Conservation (phyloP, 2,329 filamentous ascomycete genomes). For the Penicillium sp. region DNA sequence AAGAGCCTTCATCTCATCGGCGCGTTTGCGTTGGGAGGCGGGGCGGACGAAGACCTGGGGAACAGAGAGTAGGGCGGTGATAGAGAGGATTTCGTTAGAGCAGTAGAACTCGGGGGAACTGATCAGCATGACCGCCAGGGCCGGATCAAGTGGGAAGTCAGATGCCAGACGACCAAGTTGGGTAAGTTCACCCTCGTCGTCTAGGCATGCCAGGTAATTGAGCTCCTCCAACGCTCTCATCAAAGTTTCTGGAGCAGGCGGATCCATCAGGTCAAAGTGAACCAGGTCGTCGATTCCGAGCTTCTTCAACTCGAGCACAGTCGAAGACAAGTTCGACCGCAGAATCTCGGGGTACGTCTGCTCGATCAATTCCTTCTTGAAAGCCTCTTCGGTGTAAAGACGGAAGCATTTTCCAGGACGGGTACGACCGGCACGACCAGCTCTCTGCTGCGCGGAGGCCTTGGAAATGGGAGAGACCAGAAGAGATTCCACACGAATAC, state of each 20-base stretch:
- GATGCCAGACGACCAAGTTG: constrained; percentile 83
- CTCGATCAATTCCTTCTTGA: constrained; percentile 97
- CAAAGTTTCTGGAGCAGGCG: constrained; percentile 94
- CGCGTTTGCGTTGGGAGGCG: constrained; percentile 80
- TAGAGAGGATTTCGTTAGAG: constrained; percentile 95
- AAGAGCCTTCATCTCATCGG: constrained; percentile 95
- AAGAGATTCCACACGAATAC: constrained; percentile 93
- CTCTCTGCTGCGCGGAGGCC: constrained; percentile 93
- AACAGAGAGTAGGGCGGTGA: constrained; percentile 91
- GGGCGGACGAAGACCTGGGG: constrained; percentile 93
- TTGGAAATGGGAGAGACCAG: constrained; percentile 98
- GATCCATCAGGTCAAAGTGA: constrained; percentile 98
- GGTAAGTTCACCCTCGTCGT: constrained; percentile 94
- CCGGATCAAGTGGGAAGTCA: constrained; percentile 92
- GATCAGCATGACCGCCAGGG: constrained; percentile 96
- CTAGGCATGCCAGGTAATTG: constrained; percentile 94
- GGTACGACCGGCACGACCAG: constrained; percentile 98
- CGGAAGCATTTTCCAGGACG: constrained; percentile 98
- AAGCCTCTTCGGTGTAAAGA: constrained; percentile 90
- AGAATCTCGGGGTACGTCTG: constrained; percentile 97
- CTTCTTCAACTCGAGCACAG: constrained; percentile 95
- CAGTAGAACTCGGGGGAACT: constrained; percentile 97
- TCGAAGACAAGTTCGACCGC: constrained; percentile 90
- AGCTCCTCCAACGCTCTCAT: constrained; percentile 98
- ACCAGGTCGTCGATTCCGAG: constrained; percentile 93